phyloP scores from a whole-genome alignment of 345 rosid species.

The Eucalyptus tenuipes region DNA sequence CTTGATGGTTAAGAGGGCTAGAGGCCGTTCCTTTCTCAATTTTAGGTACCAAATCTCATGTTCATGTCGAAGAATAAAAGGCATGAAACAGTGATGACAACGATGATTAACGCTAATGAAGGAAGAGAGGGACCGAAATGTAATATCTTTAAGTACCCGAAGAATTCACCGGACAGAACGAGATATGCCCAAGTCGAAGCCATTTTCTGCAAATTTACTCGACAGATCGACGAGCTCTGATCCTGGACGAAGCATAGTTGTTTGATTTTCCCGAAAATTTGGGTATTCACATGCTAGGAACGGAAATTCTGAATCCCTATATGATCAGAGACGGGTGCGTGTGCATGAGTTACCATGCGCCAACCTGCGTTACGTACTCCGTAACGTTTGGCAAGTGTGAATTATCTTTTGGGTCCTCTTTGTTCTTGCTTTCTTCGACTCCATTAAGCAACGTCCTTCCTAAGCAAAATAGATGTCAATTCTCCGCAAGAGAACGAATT shows the following conservation, averaged over 20 bases:
- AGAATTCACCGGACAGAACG: too few relatives aligned
- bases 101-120: background rate
- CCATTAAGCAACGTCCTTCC: background rate
- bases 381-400: background rate
- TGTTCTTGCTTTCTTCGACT: background rate
- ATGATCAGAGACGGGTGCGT: background rate
- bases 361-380: fast-evolving
- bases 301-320: background rate
- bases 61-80: background rate
- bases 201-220: background rate
- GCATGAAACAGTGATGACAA: background rate
- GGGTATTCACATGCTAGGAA: background rate
- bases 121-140: background rate
- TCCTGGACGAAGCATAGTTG: background rate
- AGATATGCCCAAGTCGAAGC: background rate
- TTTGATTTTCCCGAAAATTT: background rate
- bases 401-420: background rate
- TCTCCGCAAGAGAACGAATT: background rate
- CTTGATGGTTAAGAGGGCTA: background rate
- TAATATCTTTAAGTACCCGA: too few relatives aligned
- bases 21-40: background rate
- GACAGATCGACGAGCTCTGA: background rate
- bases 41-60: background rate
- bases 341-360: background rate
- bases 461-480: background rate